These are phyloP conservation scores for Nakataea oryzae DNA, from an alignment of 2,329 filamentous ascomycete genomes.

Conservation along the genomic window DNA sequence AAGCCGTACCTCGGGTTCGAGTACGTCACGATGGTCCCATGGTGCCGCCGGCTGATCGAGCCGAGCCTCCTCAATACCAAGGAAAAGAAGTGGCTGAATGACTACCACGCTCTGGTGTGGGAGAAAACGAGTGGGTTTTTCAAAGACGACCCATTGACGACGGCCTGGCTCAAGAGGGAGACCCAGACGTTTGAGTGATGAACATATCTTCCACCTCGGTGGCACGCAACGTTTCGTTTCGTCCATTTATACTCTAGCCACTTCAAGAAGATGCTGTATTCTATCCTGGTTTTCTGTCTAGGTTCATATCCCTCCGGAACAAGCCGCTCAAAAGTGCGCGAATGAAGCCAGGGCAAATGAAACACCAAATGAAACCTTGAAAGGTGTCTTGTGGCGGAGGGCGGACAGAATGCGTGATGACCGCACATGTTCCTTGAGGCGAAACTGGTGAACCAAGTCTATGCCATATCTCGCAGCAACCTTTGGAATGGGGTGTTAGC, in stretches of 20 bases:
- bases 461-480: slow-evolving; percentile 32
- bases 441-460: slow-evolving; percentile 24
- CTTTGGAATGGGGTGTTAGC: slow-evolving; percentile 14
- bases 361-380: slow-evolving; percentile 60
- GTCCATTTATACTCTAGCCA: neutral
- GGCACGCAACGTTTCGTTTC: neutral
- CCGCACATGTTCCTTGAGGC: slow-evolving; percentile 23
- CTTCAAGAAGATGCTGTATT: neutral
- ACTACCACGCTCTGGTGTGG: slow-evolving; percentile 71
- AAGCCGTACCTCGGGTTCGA: slow-evolving; percentile 94
- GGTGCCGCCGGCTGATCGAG: slow-evolving; percentile 84
- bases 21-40: slow-evolving; percentile 93
- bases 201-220: neutral
- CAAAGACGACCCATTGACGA: slow-evolving; percentile 57
- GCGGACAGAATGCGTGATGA: slow-evolving; percentile 32
- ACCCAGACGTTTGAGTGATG: slow-evolving; percentile 47
- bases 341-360: slow-evolving; percentile 65
- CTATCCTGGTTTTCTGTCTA: neutral
- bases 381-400: slow-evolving; percentile 47
- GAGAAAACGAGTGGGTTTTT: slow-evolving; percentile 75
- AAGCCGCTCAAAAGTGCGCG: slow-evolving; percentile 27
- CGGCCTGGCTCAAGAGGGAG: slow-evolving; percentile 78
- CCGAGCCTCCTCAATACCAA: slow-evolving; percentile 54
- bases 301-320: neutral
- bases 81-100: slow-evolving; percentile 81